A percentile compares a stretch with the other conserved stretches of the same genome.
Evolutionary conservation across 2,329 filamentous ascomycete genomes (phyloP).

Genomic region (Clonostachys chloroleuca): DNA sequence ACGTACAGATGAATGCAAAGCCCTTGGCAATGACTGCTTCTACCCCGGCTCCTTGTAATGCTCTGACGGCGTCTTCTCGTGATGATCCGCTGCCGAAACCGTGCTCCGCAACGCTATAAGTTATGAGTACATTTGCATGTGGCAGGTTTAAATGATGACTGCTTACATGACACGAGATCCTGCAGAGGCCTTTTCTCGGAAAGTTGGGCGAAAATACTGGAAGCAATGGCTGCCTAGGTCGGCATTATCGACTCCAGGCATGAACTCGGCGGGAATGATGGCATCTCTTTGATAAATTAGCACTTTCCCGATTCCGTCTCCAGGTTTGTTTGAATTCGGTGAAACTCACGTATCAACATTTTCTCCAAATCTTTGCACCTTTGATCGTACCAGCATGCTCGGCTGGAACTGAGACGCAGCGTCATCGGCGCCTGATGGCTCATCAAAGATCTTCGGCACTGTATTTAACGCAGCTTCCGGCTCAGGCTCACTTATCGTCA

Average conservation of each 20-base stretch:
- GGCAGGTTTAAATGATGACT: neutral
- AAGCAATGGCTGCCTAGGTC: constrained; percentile 12
- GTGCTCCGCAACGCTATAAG: constrained; percentile 2
- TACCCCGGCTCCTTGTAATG: constrained; percentile 4
- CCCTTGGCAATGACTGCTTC: constrained; percentile 9
- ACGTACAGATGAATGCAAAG: constrained; percentile 9
- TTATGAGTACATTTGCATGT: neutral
- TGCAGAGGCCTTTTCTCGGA: constrained; percentile 5
- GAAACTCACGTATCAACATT: constrained; percentile 10
- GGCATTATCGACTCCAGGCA: constrained; percentile 9
- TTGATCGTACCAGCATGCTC: constrained; percentile 3
- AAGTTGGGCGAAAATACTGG: constrained; percentile 8
- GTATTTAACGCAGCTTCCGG: neutral
- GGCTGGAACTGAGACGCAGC: no score
- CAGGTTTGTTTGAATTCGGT: neutral
- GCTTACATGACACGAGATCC: constrained; percentile 6
- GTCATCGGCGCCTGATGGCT: neutral
- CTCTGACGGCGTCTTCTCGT: constrained; percentile 7
- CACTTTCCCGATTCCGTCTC: neutral
- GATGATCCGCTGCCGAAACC: constrained; percentile 7
- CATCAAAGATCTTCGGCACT: neutral
- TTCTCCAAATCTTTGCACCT: constrained; percentile 8
- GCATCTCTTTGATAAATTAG: constrained; percentile 4
- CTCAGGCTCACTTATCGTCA: neutral
- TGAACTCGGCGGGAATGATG: constrained; percentile 8